Evolutionary conservation across 768 basidiomycete genomes (phyloP), one percentile per base, ranked within the genome.

Genomic region (Arthromyces matolae): DNA sequence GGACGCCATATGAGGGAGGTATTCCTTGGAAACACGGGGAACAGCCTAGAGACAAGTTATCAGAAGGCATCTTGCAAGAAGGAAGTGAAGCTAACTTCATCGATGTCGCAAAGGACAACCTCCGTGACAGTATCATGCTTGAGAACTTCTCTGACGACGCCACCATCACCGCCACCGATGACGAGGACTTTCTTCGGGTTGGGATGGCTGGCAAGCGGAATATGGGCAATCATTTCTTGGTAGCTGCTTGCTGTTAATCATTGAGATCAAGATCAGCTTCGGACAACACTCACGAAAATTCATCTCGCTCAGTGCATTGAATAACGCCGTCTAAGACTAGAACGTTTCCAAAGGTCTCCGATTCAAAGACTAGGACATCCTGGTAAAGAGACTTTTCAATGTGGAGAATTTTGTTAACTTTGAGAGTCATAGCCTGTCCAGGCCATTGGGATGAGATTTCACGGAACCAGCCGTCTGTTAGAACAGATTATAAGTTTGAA

Each of bases 211-310:
- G 91, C 85, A 53, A 98, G 77, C n/a, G 96, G 96, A 44, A 99
- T 71, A 71, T 98, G 95, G 5, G 95, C 79, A 61, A 99, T 98
- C 95, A 98, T 96, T 72, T 99, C 95, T 62, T 97, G 93, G 69
- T 98, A 97, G 9, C 93, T 96, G 59, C n/a, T n/a, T 19, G 10
- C 33, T 38, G 25, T 12, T 51, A 28, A 33, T 38, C 33, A 20
- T 19, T 7, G 18, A 45, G 23, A 48, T 50, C 45, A 36, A 6
- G 19, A 42, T 10, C 27, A 5, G 36, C 43, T 52, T 16, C 4
- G 39, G 5, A 39, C n/a, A 27, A 14, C 22, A 79, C 89, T 57
- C 61, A 93, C 93, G 94, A 93, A 70, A 99, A 99, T 69, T 99
- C 96, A 63, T 99, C 96, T 38, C 94, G 84, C 70, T 99, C 96